Percentiles rank a stretch among this genome's conserved stretches.
These are phyloP conservation scores for Zasmidium angulare DNA, from an alignment of 2,329 filamentous ascomycete species.

Conservation along the genomic window DNA sequence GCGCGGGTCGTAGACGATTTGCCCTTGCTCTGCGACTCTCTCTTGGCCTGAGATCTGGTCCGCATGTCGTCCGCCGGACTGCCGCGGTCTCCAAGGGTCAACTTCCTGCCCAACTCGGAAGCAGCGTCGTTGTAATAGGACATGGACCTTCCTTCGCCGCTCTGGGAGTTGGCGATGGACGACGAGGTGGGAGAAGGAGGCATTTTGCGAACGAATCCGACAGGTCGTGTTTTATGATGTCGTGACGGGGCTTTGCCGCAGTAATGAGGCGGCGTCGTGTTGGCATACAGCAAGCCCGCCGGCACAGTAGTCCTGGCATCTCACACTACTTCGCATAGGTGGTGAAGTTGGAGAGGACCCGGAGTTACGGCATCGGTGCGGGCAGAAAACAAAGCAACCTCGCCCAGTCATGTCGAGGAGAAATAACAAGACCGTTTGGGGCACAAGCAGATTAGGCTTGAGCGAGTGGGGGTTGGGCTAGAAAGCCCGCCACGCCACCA, in stretches of 20 bases:
- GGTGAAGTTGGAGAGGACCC: too few species aligned
- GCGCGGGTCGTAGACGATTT: background rate
- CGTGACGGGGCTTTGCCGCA: conserved; percentile 4
- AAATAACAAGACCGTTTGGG: conserved; percentile 10
- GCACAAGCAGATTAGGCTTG: background rate
- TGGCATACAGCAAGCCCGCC: background rate
- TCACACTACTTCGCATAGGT: too few species aligned
- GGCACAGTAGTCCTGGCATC: too few species aligned
- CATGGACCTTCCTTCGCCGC: conserved; percentile 10
- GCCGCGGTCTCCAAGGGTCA: conserved; percentile 3
- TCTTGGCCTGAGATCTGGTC: conserved; percentile 17
- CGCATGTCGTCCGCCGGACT: conserved; percentile 14
- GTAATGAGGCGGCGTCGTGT: conserved; percentile 3
- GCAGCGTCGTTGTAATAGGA: conserved; percentile 18
- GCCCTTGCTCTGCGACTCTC: conserved; percentile 4
- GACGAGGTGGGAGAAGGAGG: background rate
- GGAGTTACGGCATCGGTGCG: conserved; percentile 22
- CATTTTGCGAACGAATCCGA: background rate
- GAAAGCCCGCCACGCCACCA: background rate
- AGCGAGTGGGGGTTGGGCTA: background rate
- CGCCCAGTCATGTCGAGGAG: conserved; percentile 15
- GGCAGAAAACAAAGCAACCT: conserved; percentile 9
- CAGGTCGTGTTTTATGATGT: background rate
- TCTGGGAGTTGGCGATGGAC: background rate
- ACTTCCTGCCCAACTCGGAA: conserved; percentile 19